phyloP scores from a whole-genome alignment of 768 basidiomycete genomes.

The Sistotremastrum niveocremeum region DNA sequence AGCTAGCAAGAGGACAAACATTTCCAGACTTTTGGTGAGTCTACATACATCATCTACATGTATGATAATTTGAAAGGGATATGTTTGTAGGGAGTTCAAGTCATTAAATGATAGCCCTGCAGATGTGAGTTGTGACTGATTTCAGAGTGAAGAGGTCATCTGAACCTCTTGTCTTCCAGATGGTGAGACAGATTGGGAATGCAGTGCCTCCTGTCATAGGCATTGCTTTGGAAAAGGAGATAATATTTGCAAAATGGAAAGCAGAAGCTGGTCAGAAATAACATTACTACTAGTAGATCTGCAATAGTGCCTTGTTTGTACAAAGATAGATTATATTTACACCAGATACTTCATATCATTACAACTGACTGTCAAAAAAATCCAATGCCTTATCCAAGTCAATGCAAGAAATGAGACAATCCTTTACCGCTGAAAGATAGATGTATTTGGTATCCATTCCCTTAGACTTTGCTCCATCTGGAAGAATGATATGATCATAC shows the following conservation, averaged over 20 bases:
- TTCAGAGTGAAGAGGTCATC: background rate
- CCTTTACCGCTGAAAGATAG: constrained; percentile 62
- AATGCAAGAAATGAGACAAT: constrained; percentile 52
- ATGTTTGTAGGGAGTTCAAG: constrained; percentile 9
- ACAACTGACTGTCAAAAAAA: no score
- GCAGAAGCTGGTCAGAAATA: constrained; percentile 6
- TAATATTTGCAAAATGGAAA: constrained; percentile 43
- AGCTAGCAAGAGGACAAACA: constrained; percentile 69
- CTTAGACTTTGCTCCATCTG: constrained; percentile 10
- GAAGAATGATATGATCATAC: constrained; percentile 52
- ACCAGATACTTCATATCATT: no score
- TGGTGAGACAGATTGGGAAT: constrained; percentile 74
- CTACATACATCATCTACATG: constrained; percentile 19
- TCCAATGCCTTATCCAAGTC: no score
- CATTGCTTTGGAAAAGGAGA: constrained; percentile 49
- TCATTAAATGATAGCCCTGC: constrained; percentile 1
- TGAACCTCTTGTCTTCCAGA: constrained; percentile 25
- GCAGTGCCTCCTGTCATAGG: constrained; percentile 60
- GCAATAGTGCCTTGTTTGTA: no score
- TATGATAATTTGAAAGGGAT: constrained; percentile 47
- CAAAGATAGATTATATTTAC: no score
- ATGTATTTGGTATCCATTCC: constrained; percentile 22
- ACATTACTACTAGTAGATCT: no score
- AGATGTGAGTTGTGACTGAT: background rate
- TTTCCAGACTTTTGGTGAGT: constrained; percentile 69